phyloP scores from a whole-genome alignment of 352 stramenopile species.

The Globisporangium echinulatum region DNA sequence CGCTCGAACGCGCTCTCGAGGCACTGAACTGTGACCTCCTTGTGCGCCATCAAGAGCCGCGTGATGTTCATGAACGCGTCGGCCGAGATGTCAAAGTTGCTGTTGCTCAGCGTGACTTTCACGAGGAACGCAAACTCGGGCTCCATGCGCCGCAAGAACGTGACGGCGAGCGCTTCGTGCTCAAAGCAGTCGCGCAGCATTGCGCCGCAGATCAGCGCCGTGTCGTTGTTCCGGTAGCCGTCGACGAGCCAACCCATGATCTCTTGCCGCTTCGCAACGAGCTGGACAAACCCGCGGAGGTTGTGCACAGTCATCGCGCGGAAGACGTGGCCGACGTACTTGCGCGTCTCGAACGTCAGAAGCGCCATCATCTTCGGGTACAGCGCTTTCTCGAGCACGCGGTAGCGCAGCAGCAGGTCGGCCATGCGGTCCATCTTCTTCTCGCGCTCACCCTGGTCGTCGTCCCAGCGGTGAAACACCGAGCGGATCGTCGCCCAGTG shows the following conservation, averaged over 20 bases:
- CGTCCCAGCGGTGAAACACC: constrained; percentile 73
- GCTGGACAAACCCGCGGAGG: constrained; percentile 50
- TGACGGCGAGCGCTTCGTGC: constrained; percentile 44
- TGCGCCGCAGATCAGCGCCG: constrained; percentile 63
- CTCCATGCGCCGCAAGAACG: constrained; percentile 59
- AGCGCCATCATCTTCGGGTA: constrained; percentile 61
- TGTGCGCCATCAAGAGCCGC: constrained; percentile 59
- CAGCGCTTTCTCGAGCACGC: constrained; percentile 67
- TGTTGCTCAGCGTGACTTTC: constrained; percentile 65
- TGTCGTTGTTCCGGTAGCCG: constrained; percentile 68
- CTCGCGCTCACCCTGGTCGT: constrained; percentile 57
- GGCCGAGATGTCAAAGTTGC: constrained; percentile 81
- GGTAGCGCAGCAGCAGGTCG: constrained; percentile 63
- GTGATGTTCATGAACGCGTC: constrained; percentile 79
- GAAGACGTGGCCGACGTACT: constrained; percentile 76
- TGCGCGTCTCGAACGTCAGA: constrained; percentile 79
- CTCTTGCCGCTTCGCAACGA: constrained; percentile 49
- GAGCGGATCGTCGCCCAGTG: constrained; percentile 70
- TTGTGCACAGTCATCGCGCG: constrained; percentile 72
- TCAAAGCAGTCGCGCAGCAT: constrained; percentile 83
- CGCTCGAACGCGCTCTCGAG: constrained; percentile 58
- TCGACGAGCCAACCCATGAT: constrained; percentile 72
- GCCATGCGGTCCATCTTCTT: constrained; percentile 80
- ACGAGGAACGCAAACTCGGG: constrained; percentile 61
- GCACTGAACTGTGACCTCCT: constrained; percentile 37